Conservation (phyloP, 768 basidiomycete species). For the Phlegmacium glaucopus region DNA sequence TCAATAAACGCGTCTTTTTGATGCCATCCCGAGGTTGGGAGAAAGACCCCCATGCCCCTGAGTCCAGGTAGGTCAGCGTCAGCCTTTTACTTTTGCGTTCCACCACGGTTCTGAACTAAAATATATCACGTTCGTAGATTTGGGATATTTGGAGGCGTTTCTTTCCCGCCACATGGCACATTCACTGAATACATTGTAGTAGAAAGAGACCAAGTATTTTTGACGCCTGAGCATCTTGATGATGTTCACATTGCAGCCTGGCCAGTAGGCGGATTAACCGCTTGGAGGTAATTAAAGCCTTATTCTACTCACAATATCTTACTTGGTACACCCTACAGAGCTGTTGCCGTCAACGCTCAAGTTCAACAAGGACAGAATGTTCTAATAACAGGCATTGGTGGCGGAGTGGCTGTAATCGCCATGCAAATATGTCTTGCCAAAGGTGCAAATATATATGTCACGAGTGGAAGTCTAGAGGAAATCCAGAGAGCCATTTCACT, state of each 20-base stretch:
- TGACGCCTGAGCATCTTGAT: slow-evolving; percentile 61
- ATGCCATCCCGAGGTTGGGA: slow-evolving; percentile 78
- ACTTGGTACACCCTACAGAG: slow-evolving; percentile 35
- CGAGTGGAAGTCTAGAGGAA: slow-evolving; percentile 68
- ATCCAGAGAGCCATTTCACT: slow-evolving; percentile 60
- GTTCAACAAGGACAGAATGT: slow-evolving; percentile 66
- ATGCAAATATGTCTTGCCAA: slow-evolving; percentile 73
- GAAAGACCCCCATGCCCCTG: slow-evolving; percentile 58
- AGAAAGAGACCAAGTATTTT: slow-evolving; percentile 63
- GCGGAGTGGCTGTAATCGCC: slow-evolving; percentile 77
- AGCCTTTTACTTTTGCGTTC: too few species aligned
- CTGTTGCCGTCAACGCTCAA: slow-evolving; percentile 59
- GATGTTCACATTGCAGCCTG: slow-evolving; percentile 72
- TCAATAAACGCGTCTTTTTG: slow-evolving; percentile 70
- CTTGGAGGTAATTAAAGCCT: slow-evolving; percentile 84
- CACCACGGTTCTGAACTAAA: too few species aligned
- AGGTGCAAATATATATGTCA: slow-evolving; percentile 81
- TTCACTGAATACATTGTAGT: slow-evolving; percentile 77
- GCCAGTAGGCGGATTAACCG: slow-evolving; percentile 76
- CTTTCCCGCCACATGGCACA: slow-evolving; percentile 57
- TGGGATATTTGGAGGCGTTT: slow-evolving; percentile 61
- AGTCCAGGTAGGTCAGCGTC: slow-evolving; percentile 50
- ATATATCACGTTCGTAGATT: slow-evolving; percentile 41
- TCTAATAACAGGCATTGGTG: slow-evolving; percentile 80
- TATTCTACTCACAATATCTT: background rate